Conservation (phyloP, 768 basidiomycete genomes). For the Xanthoconium stramineum region DNA sequence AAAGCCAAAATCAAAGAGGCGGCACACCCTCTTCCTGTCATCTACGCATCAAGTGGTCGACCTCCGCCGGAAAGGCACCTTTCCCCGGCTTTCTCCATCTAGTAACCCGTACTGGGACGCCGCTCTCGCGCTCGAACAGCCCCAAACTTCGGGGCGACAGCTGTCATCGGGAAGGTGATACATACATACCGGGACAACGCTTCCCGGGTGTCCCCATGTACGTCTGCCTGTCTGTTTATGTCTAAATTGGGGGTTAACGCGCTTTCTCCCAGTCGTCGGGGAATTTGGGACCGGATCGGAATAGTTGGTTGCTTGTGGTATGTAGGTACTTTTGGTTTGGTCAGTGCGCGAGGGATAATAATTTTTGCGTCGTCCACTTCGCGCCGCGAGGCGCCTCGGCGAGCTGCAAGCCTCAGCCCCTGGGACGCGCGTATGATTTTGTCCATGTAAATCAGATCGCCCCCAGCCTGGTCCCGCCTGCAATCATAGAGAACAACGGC, state of each 20-base stretch:
- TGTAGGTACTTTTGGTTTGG: not conserved
- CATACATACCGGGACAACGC: not conserved
- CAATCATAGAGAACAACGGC: not conserved
- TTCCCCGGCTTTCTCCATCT: not conserved
- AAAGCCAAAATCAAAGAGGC: not conserved
- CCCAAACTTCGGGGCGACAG: not conserved
- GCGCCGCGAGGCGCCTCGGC: not conserved
- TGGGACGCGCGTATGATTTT: not conserved
- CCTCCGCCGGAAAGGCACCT: conserved; percentile 1
- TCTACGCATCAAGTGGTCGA: not conserved
- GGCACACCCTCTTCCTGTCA: too few relatives aligned
- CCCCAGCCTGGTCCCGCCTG: not conserved
- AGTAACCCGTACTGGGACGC: not conserved
- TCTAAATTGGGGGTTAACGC: conserved; percentile 14
- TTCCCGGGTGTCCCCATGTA: not conserved
- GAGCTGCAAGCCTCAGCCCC: not conserved
- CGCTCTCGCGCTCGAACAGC: too few relatives aligned
- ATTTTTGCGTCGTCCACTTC: not conserved
- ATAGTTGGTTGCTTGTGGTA: not conserved
- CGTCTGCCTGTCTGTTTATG: not conserved
- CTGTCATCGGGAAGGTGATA: not conserved
- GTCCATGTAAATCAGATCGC: not conserved
- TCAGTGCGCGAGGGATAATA: not conserved
- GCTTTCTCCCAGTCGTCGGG: not conserved
- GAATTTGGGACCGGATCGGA: not conserved